A percentile compares a stretch with the other conserved stretches of the same genome.
Conservation (phyloP, 2,329 filamentous ascomycete species). For the Phaeosphaeriaceae sp. region DNA sequence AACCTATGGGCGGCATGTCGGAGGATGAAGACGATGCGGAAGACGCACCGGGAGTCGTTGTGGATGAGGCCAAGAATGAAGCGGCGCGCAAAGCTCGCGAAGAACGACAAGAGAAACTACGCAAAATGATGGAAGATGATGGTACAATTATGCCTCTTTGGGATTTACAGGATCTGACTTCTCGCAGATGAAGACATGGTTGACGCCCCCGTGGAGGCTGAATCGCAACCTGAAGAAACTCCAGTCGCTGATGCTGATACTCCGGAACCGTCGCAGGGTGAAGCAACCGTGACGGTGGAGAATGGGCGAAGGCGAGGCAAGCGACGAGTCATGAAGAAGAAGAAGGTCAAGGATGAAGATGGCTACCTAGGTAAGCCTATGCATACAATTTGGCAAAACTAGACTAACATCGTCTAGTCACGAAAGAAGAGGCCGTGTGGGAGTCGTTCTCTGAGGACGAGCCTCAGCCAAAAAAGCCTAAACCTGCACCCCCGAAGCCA, state of each 20-base stretch:
- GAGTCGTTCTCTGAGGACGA: constrained; percentile 95
- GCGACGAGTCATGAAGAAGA: constrained; percentile 85
- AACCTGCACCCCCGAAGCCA: constrained; percentile 46
- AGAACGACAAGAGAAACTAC: constrained; percentile 70
- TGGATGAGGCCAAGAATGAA: constrained; percentile 41
- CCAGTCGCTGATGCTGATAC: constrained; percentile 24
- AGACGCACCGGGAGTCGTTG: constrained; percentile 36
- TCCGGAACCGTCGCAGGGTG: constrained; percentile 29
- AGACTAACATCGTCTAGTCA: constrained; percentile 66
- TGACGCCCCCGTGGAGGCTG: constrained; percentile 56
- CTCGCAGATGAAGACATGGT: constrained; percentile 62
- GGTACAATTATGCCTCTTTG: constrained; percentile 48
- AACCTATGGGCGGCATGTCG: constrained; percentile 62
- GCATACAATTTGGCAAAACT: constrained; percentile 1
- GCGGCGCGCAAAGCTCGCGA: constrained; percentile 57
- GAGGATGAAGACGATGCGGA: constrained; percentile 45
- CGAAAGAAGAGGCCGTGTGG: constrained; percentile 83
- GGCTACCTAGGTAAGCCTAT: constrained; percentile 78
- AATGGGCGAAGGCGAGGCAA: constrained; percentile 76
- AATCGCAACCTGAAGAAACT: constrained; percentile 47
- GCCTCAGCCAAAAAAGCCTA: constrained; percentile 64
- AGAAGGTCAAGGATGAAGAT: constrained; percentile 84
- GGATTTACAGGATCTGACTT: constrained; percentile 22
- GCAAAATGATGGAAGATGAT: constrained; percentile 78
- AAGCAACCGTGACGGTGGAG: constrained; percentile 56